Conservation (phyloP, 164 flowering plant species). For the Vitis cinerea region DNA sequence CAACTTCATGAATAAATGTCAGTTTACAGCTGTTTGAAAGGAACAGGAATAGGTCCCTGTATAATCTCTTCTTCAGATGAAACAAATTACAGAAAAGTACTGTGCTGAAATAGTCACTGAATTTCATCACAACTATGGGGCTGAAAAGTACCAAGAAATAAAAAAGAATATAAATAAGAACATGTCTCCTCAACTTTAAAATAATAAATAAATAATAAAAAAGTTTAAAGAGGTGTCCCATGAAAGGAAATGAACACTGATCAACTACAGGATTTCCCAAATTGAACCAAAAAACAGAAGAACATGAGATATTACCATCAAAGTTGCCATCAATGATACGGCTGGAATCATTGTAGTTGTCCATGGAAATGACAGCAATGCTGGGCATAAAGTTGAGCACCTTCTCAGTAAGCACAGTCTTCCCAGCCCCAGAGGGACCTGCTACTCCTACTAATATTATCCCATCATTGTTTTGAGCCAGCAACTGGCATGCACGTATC, state of each 20-base stretch:
- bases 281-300: background rate
- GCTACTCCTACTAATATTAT: conserved; percentile 81
- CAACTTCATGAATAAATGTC: too few species aligned
- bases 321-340: conserved; percentile 90
- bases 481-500: conserved; percentile 88
- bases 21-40: too few species aligned
- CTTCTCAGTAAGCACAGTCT: conserved; percentile 94
- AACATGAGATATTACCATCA: conserved; percentile 60
- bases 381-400: conserved; percentile 90
- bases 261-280: background rate
- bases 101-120: too few species aligned
- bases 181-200: too few species aligned
- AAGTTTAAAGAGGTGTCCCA: too few species aligned
- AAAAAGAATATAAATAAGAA: too few species aligned
- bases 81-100: too few species aligned
- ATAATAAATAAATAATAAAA: too few species aligned
- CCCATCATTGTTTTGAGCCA: conserved; percentile 89
- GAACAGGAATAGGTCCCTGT: too few species aligned
- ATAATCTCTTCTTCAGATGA: too few species aligned
- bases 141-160: too few species aligned
- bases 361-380: conserved; percentile 90
- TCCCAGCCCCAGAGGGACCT: conserved; percentile 98
- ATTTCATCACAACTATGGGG: too few species aligned
- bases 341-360: conserved; percentile 87
- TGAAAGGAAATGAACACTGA: background rate